Conservation (phyloP, 306 rosid genomes). For the Malus asiatica region DNA sequence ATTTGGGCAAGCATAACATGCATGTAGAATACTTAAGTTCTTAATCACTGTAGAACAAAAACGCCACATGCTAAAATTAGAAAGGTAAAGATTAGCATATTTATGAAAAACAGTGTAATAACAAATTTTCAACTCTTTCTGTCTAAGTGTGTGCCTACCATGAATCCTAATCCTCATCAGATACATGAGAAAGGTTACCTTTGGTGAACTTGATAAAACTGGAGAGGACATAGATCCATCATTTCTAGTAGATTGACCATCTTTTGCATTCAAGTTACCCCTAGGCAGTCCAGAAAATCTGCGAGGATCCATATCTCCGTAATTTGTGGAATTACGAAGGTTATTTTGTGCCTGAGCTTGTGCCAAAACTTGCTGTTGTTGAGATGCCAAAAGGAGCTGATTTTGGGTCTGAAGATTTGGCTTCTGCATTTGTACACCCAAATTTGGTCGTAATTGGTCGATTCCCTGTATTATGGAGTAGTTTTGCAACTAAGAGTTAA, state of each 20-base stretch:
- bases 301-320: constrained; percentile 76
- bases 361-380: constrained; percentile 62
- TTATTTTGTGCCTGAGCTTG: constrained; percentile 79
- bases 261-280: constrained; percentile 60
- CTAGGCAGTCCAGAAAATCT: constrained; percentile 48
- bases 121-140: background rate
- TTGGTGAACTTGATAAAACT: constrained; percentile 77
- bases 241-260: constrained; percentile 53
- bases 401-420: constrained; percentile 68
- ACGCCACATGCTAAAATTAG: background rate
- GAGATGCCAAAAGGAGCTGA: constrained; percentile 74
- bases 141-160: background rate
- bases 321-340: constrained; percentile 47
- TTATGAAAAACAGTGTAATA: background rate
- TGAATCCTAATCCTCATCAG: background rate
- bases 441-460: constrained; percentile 69
- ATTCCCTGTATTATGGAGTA: constrained; percentile 49
- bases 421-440: constrained; percentile 79
- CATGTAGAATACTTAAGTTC: background rate
- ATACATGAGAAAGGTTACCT: constrained; percentile 31
- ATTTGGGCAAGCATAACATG: background rate
- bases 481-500: background rate
- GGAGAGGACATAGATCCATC: constrained; percentile 87
- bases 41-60: background rate
- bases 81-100: background rate